These are phyloP conservation scores for Brachypodium distachyon DNA, from an alignment of 202 grass and related monocot species.

Conservation along the genomic window DNA sequence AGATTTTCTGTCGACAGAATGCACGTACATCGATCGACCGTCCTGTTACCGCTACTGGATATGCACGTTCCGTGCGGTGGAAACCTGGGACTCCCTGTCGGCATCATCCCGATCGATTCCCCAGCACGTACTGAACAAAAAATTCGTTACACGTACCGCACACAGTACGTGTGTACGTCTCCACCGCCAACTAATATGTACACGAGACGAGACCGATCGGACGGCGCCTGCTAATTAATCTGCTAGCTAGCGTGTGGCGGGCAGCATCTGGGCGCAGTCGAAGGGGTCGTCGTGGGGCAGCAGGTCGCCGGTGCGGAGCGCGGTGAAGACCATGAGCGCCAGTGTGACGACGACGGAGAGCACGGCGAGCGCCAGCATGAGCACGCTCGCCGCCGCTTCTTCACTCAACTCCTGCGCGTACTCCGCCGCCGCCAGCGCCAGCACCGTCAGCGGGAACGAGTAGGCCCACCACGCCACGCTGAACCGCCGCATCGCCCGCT, in stretches of 20 bases:
- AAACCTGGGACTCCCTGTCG: neutral
- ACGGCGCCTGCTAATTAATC: neutral
- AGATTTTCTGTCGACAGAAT: neutral
- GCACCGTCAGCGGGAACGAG: slow-evolving; percentile 71
- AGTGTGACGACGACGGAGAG: slow-evolving; percentile 64
- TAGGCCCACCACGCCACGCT: slow-evolving; percentile 93
- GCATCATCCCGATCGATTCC: neutral
- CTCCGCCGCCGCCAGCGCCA: slow-evolving; percentile 71
- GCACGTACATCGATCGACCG: neutral
- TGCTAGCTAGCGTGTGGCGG: neutral
- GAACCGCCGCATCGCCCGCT: slow-evolving; percentile 71
- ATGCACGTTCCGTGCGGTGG: neutral
- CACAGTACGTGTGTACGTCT: neutral
- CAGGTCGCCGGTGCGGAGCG: slow-evolving; percentile 41
- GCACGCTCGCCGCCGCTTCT: slow-evolving; percentile 38
- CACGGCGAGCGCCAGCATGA: slow-evolving; percentile 64
- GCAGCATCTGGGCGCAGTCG: neutral
- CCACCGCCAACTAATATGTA: too few relatives aligned
- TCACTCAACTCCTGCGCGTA: slow-evolving; percentile 58
- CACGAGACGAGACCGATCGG: neutral
- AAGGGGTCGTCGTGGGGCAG: slow-evolving; percentile 80
- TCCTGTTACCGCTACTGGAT: neutral
- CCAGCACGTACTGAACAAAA: neutral
- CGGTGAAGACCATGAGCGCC: slow-evolving; percentile 63
- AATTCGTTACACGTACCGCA: too few relatives aligned